Percentiles rank a stretch among this genome's conserved stretches.
Conservation (phyloP, 495 filamentous ascomycete species). For the Daldinia grandis region DNA sequence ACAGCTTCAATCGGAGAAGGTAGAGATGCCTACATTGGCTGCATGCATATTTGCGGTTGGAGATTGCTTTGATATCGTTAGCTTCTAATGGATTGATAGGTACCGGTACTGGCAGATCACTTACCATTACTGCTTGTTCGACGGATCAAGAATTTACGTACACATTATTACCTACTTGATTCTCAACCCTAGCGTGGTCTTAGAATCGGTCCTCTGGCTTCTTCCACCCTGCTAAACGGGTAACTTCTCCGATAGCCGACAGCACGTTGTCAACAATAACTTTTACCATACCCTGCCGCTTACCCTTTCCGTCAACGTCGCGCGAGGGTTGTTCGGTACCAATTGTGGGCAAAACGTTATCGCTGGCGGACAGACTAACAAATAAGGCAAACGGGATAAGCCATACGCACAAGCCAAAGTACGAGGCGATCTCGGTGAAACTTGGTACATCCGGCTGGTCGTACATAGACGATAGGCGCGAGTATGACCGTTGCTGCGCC, state of each 20-base stretch:
- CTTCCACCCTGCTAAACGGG: conserved; percentile 74
- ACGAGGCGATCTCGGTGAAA: conserved; percentile 95
- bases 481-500: conserved; percentile 58
- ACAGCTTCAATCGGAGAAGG: not conserved
- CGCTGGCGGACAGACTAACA: conserved; percentile 88
- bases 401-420: conserved; percentile 97
- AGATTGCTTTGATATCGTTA: conserved; percentile 10
- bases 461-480: conserved; percentile 62
- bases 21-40: conserved; percentile 1
- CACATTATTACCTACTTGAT: conserved; percentile 21
- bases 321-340: conserved; percentile 55
- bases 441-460: conserved; percentile 72
- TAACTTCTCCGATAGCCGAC: conserved; percentile 76
- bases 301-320: conserved; percentile 59
- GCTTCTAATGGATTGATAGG: not conserved
- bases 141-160: conserved; percentile 8
- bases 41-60: not conserved
- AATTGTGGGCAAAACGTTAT: conserved; percentile 94
- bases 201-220: conserved; percentile 49
- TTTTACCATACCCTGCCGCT: conserved; percentile 88
- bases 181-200: not conserved
- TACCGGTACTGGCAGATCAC: not conserved
- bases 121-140: conserved; percentile 8
- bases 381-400: conserved; percentile 95
- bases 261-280: conserved; percentile 81